Base-by-base conservation (phyloP, 73 alveolate genomes). In the Paramecium sexaurelia region DNA sequence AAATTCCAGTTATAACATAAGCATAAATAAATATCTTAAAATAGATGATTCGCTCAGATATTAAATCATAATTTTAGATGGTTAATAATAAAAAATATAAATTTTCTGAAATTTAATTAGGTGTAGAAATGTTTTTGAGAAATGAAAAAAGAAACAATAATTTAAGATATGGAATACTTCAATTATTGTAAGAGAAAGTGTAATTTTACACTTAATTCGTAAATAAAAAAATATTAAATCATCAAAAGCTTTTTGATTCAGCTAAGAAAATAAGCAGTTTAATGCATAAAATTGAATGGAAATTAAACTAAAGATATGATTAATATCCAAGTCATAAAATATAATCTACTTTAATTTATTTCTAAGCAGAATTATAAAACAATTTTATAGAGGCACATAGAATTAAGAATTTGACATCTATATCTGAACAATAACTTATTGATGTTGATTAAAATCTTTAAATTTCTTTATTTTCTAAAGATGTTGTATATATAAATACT, bases 321-420 rank as follows among this genome's bases (percentile, higher is more conserved):
- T 13, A 51, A 51, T 78, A 36, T 78, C 90, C 90, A 0, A 78
- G 90, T 78, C 43, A 78, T 9, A 78, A 78, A 78, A 41, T 78
- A 41, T 41, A 78, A 40, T 78, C 90, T 29, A 24, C 19, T 0
- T 17, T 43, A 78, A 39, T 33, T 11, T 78, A 24, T 45, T 78
- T 40, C 13, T 78, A 78, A 3, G 68, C 75, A 41, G 90, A 78
- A 78, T 8, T 78, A 39, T 22, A 36, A 22, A 78, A 78, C 29
- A 78, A 78, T 45, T 40, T 24, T 78, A 9, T 78, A 22, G 73
- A 78, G 41, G 90, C 90, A 1, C 24, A 78, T 40, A 8, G 43
- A 78, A 29, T 29, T 3, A 29, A 32, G 29, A 78, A 43, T 17
- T 24, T 22, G n/a, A 39, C 90, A 19, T 41, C 90, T 19, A 39